Evolutionary conservation across 2,329 filamentous ascomycete genomes (phyloP), one percentile per base, ranked within the genome.

Genomic region (Coniella lustricola): DNA sequence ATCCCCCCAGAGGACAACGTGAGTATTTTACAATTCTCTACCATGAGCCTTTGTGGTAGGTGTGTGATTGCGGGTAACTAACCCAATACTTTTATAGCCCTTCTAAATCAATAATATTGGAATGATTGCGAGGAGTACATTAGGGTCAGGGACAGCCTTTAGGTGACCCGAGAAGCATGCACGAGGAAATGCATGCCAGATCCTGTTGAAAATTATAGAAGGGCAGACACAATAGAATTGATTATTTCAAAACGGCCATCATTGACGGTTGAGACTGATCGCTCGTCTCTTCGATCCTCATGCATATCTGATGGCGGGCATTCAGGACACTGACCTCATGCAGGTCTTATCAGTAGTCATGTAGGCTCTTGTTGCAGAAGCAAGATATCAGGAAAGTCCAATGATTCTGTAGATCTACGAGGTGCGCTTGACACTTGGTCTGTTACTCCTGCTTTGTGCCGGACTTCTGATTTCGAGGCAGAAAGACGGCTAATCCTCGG

Each of bases 1-100:
- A 58, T 77, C 56, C 73, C 77, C 57, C 69, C 79, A 51, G 76
- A 79, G 52, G 80, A 84, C 68, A 82, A 81, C 68, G 79, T 83
- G 59, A 70, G 78, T 73, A 10, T 7, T 12, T 9, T 21, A 5
- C 14, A 17, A 14, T 22, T 35, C 17, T 5, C 17, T 5, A 9
- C 22, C 21, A 18, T n/a, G 14, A 16, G 14, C 17, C 5, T 5
- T 13, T 18, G n/a, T 4, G 5, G 3, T 14, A 13, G 3, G 2
- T 9, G 10, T 1, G 14, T 14, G 17, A 8, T 10, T 5, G n/a
- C 21, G 32, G 10, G 5, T 16, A 3, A n/a, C 46, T 51, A 17
- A 52, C 25, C n/a, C n/a, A n/a, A 5, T 4, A 12, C 22, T 12
- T 32, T 20, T 14, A 20, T 33, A 39, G 44, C 29, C 44, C 16